Conservation (phyloP, 805 yeast genomes). For the Cyberlindnera euphorbiiphila region DNA sequence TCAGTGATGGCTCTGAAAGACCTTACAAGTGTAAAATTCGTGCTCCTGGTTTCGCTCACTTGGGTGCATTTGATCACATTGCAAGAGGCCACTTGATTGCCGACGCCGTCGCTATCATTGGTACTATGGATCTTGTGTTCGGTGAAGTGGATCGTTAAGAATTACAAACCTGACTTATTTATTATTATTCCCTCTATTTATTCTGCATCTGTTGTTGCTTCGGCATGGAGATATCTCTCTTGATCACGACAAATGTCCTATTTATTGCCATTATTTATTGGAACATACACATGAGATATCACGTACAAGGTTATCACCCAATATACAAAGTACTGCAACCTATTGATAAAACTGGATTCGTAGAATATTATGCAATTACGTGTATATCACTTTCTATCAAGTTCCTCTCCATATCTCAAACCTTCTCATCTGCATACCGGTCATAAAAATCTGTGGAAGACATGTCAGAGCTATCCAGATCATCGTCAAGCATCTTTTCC, state of each 20-base stretch:
- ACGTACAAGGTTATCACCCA: too few species aligned
- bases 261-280: conserved; percentile 5
- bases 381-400: too few species aligned
- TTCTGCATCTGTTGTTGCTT: too few species aligned
- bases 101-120: conserved; percentile 90
- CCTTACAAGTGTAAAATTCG: conserved; percentile 91
- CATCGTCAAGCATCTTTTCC: conserved; percentile 40
- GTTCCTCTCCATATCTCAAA: conserved; percentile 10
- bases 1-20: conserved; percentile 84
- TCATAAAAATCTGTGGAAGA: conserved; percentile 4
- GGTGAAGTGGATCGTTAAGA: conserved; percentile 86
- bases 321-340: too few species aligned
- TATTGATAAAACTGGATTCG: too few species aligned
- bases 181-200: conserved; percentile 3
- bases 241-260: not conserved
- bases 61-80: conserved; percentile 84
- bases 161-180: conserved; percentile 3
- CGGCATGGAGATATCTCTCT: not conserved
- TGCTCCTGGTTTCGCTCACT: conserved; percentile 92
- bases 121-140: conserved; percentile 92
- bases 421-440: conserved; percentile 18
- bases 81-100: conserved; percentile 85
- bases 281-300: conserved; percentile 1
- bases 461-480: conserved; percentile 9
- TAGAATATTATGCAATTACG: not conserved